A percentile compares a stretch with the other conserved stretches of the same genome.
These are phyloP conservation scores for Blastobotrys niveus DNA, from an alignment of 1,139 yeast genomes.

Conservation along the genomic window DNA sequence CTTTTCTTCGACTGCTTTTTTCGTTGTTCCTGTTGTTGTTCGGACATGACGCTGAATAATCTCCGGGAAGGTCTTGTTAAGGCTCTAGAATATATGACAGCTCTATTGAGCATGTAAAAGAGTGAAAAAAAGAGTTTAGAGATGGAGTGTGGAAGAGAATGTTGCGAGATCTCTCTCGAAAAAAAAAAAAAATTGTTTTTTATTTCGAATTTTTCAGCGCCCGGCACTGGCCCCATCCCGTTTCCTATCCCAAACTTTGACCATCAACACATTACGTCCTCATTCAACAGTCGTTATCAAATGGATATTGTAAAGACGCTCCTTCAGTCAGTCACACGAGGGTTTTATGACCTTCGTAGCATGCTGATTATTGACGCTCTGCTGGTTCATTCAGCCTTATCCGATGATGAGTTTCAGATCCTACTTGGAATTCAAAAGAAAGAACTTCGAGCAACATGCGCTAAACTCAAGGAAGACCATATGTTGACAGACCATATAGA, in stretches of 20 bases:
- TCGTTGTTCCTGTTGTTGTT: too few species aligned
- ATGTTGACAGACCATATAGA: conserved; percentile 53
- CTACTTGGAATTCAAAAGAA: conserved; percentile 80
- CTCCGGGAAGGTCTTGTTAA: neutral
- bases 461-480: conserved; percentile 77
- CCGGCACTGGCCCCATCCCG: neutral
- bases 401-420: conserved; percentile 87
- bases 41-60: neutral
- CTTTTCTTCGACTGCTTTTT: neutral
- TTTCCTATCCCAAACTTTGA: too few species aligned
- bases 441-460: conserved; percentile 77
- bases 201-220: neutral
- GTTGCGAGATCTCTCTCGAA: too few species aligned
- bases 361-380: conserved; percentile 83
- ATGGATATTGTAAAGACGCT: conserved; percentile 39
- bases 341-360: conserved; percentile 81
- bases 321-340: conserved; percentile 64
- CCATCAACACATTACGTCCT: neutral
- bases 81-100: neutral
- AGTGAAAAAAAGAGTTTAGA: neutral
- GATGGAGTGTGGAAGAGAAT: conserved; percentile 1
- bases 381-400: conserved; percentile 80
- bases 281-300: neutral
- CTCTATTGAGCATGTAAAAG: conserved; percentile 8
- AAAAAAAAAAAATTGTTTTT: too few species aligned